Evolutionary conservation across 73 alveolate species (phyloP).

Genomic region (Paramecium pentaurelia): DNA sequence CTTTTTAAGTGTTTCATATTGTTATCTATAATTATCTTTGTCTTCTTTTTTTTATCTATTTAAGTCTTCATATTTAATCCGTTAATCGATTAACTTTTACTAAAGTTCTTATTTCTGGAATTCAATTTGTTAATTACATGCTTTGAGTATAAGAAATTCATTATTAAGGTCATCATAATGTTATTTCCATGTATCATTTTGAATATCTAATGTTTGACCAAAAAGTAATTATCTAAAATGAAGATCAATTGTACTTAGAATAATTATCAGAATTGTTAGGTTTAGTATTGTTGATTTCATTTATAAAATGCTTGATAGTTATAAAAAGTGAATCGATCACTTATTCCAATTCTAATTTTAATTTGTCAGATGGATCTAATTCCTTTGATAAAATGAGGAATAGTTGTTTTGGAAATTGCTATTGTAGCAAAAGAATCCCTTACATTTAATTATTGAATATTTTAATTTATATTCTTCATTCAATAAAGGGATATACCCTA

Average conservation of each 20-base stretch:
- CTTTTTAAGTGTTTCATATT: constrained; percentile 40
- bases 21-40: constrained; percentile 11
- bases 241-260: not conserved
- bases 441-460: constrained; percentile 18
- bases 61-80: constrained; percentile 20
- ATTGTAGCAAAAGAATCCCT: not conserved
- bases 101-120: not conserved
- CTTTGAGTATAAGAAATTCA: not conserved
- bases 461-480: constrained; percentile 12
- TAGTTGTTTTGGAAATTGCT: not conserved
- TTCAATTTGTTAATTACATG: not conserved
- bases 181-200: not conserved
- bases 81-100: constrained; percentile 4
- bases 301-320: not conserved
- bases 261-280: not conserved
- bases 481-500: constrained; percentile 52
- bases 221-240: not conserved
- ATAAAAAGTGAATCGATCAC: not conserved
- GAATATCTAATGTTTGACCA: not conserved
- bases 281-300: not conserved
- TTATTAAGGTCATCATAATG: not conserved
- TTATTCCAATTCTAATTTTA: not conserved
- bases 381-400: not conserved
- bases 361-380: constrained; percentile 3
- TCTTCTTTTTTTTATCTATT: constrained; percentile 29